These are phyloP conservation scores for Cystobasidium slooffiae DNA, from an alignment of 1,284 basidiomycete genomes.

Conservation along the genomic window DNA sequence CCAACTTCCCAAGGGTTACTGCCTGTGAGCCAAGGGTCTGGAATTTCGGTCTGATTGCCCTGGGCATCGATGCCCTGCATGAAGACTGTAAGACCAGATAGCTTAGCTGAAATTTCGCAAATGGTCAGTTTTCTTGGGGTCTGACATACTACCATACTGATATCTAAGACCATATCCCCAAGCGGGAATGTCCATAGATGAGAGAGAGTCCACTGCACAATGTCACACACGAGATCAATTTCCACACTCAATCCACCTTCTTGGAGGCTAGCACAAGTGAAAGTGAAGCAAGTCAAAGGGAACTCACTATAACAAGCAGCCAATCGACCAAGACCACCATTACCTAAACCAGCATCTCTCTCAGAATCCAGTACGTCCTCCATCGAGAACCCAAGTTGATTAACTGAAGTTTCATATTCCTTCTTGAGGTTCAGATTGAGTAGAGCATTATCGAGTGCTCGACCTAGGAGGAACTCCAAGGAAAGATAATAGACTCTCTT, in stretches of 20 bases:
- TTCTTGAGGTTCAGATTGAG: constrained; percentile 83
- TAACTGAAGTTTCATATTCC: constrained; percentile 69
- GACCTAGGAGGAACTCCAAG: constrained; percentile 75
- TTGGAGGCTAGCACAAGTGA: not conserved
- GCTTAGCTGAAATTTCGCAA: constrained; percentile 66
- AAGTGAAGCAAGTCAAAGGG: not conserved
- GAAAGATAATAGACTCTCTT: constrained; percentile 75
- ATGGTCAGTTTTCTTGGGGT: constrained; percentile 62
- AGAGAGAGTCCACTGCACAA: constrained; percentile 45
- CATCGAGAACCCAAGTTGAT: constrained; percentile 73
- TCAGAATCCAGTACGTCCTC: constrained; percentile 68
- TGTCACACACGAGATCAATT: not conserved
- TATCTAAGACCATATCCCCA: constrained; percentile 84
- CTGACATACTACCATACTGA: constrained; percentile 50
- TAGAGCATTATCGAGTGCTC: constrained; percentile 79
- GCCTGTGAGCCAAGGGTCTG: constrained; percentile 75
- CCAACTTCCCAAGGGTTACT: constrained; percentile 71
- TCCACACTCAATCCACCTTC: not conserved
- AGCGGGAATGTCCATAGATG: constrained; percentile 70
- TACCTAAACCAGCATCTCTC: constrained; percentile 85
- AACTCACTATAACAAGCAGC: constrained; percentile 77
- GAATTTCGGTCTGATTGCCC: constrained; percentile 66
- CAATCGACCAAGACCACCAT: constrained; percentile 79
- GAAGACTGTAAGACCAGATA: constrained; percentile 63
- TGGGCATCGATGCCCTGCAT: constrained; percentile 78